A percentile compares a stretch with the other conserved stretches of the same genome.
These are phyloP conservation scores for Xylaria sp. DNA, from an alignment of 2,329 filamentous ascomycete genomes.

Conservation along the genomic window DNA sequence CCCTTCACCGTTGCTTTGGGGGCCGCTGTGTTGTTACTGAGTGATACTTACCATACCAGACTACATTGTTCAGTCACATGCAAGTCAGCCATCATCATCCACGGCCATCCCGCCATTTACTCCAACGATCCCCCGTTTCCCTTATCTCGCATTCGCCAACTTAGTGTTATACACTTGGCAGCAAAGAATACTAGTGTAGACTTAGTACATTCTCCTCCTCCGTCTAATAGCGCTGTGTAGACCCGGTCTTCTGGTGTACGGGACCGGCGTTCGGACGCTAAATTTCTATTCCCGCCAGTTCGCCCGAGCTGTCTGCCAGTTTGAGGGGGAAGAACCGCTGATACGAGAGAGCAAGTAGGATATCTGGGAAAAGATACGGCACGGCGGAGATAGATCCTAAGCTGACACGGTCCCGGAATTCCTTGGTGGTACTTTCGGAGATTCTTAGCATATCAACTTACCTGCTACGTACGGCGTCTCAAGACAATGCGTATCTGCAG, in stretches of 20 bases:
- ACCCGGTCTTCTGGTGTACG: conserved; percentile 1
- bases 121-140: too few relatives aligned
- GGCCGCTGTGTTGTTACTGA: neutral
- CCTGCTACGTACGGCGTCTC: neutral
- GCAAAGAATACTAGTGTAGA: neutral
- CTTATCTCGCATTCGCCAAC: conserved; percentile 1
- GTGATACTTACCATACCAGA: neutral
- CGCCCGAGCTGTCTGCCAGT: neutral
- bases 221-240: conserved; percentile 22
- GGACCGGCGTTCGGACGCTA: conserved; percentile 2
- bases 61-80: conserved; percentile 18
- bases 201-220: neutral
- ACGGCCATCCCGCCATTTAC: neutral
- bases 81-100: neutral
- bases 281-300: conserved; percentile 1
- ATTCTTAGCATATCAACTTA: neutral
- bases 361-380: neutral
- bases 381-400: neutral
- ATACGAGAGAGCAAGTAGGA: conserved; percentile 6
- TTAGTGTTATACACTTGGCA: neutral
- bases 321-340: neutral
- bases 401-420: neutral
- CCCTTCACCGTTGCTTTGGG: neutral
- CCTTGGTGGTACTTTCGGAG: neutral
- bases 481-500: neutral